These are phyloP conservation scores for Microcos paniculata DNA, from an alignment of 345 rosid genomes.

Conservation along the genomic window DNA sequence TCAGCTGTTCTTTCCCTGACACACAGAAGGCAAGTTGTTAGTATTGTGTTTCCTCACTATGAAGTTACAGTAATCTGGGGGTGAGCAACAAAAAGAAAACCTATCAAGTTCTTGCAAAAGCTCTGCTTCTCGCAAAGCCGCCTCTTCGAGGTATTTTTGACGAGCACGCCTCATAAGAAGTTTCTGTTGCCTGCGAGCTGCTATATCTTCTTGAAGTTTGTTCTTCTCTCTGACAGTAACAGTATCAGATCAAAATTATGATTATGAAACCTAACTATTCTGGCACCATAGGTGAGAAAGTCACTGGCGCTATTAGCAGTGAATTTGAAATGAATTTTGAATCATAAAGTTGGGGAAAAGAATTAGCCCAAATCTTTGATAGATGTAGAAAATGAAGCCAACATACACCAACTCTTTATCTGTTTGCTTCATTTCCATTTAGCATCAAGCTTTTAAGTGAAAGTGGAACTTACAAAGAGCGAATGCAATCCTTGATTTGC, in stretches of 20 bases:
- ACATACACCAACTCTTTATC: background rate
- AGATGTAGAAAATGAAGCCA: slow-evolving; percentile 7
- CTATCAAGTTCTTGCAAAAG: slow-evolving; percentile 77
- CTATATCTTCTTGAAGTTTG: slow-evolving; percentile 56
- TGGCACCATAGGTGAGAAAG: background rate
- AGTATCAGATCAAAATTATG: background rate
- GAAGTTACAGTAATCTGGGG: slow-evolving; percentile 8
- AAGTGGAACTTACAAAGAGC: slow-evolving; percentile 48
- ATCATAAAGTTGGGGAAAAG: background rate
- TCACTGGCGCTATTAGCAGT: background rate
- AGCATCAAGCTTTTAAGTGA: slow-evolving; percentile 5
- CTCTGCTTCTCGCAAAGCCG: slow-evolving; percentile 63
- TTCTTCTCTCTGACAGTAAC: slow-evolving; percentile 54
- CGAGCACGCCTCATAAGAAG: slow-evolving; percentile 58
- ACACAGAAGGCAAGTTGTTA: slow-evolving; percentile 14
- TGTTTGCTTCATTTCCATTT: background rate
- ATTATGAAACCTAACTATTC: background rate
- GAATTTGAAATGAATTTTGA: background rate
- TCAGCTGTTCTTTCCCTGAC: slow-evolving; percentile 67
- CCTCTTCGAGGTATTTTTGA: slow-evolving; percentile 68
- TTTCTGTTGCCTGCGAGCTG: slow-evolving; percentile 65
- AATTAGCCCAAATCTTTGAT: background rate
- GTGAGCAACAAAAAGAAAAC: slow-evolving; percentile 30
- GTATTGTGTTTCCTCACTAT: background rate
- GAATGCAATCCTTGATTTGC: slow-evolving; percentile 63